Evolutionary conservation across 305 asterid species (phyloP).

Genomic region (Fraxinus xanthoxyloides): DNA sequence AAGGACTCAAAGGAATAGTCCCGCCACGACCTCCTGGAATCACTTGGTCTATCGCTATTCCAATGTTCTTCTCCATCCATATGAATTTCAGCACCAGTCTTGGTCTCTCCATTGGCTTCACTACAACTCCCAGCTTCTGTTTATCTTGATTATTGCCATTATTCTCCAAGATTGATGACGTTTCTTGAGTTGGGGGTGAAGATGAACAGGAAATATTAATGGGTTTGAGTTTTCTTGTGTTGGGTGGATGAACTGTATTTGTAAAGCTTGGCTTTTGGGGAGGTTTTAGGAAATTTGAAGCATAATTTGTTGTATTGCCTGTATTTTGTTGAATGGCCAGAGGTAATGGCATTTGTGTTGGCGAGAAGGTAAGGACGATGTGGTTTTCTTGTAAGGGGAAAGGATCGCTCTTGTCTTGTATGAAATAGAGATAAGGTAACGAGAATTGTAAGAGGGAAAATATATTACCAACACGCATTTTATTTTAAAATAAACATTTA

Average conservation of each 20-base stretch:
- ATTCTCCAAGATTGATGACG: background rate
- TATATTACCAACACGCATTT: background rate
- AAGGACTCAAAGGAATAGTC: constrained; percentile 49
- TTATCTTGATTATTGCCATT: background rate
- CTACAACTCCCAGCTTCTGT: constrained; percentile 47
- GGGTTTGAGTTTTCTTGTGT: background rate
- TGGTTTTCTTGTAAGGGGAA: background rate
- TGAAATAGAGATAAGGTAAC: background rate
- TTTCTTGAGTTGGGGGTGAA: background rate
- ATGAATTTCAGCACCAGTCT: constrained; percentile 47
- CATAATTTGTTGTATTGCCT: background rate
- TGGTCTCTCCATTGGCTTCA: constrained; percentile 48
- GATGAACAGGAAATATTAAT: background rate
- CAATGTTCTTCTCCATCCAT: constrained; percentile 56
- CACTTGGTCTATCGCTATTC: constrained; percentile 47
- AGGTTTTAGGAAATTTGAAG: background rate
- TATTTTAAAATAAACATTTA: too few relatives aligned
- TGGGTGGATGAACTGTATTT: background rate
- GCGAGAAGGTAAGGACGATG: background rate
- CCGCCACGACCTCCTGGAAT: constrained; percentile 49
- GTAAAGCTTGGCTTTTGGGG: background rate
- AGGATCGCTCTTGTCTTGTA: background rate
- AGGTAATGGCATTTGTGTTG: background rate
- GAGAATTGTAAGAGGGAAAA: background rate
- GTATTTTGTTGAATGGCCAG: background rate